phyloP scores from a whole-genome alignment of 78 protist genomes.

The Planoprotostelium fungivorum region DNA sequence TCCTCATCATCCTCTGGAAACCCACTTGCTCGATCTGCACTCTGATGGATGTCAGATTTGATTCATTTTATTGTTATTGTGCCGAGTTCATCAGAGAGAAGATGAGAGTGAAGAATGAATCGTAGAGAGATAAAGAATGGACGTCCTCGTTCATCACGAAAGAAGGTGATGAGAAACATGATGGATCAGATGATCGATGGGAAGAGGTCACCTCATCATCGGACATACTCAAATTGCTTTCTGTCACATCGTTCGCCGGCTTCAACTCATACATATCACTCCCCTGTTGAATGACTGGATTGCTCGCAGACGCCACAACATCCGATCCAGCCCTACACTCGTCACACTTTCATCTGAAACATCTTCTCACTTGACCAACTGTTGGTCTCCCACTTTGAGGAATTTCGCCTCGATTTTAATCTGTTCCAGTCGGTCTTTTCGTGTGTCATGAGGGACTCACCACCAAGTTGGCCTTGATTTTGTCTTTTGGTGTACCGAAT shows the following conservation, averaged over 20 bases:
- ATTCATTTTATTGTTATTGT: too few species aligned
- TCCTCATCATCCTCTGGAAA: neutral
- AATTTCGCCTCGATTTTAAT: neutral
- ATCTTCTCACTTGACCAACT: neutral
- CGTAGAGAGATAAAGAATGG: too few species aligned
- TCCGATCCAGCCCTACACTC: neutral
- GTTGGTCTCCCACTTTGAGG: neutral
- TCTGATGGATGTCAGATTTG: too few species aligned
- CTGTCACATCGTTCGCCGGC: neutral
- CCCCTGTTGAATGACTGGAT: neutral
- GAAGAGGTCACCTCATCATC: too few species aligned
- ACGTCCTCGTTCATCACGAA: too few species aligned
- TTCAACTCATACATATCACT: neutral
- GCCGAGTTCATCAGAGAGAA: too few species aligned
- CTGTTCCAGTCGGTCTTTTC: neutral
- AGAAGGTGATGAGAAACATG: too few species aligned
- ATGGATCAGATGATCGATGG: too few species aligned
- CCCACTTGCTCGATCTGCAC: too few species aligned
- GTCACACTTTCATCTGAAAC: neutral
- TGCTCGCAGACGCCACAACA: neutral
- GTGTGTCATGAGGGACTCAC: neutral
- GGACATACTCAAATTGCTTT: neutral
- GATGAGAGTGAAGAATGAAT: too few species aligned
- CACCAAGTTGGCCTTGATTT: neutral
- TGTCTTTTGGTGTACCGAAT: neutral